Percentiles rank a stretch among this genome's conserved stretches.
Conservation (phyloP, 164 flowering plant genomes). For the Aristolochia fimbriata region DNA sequence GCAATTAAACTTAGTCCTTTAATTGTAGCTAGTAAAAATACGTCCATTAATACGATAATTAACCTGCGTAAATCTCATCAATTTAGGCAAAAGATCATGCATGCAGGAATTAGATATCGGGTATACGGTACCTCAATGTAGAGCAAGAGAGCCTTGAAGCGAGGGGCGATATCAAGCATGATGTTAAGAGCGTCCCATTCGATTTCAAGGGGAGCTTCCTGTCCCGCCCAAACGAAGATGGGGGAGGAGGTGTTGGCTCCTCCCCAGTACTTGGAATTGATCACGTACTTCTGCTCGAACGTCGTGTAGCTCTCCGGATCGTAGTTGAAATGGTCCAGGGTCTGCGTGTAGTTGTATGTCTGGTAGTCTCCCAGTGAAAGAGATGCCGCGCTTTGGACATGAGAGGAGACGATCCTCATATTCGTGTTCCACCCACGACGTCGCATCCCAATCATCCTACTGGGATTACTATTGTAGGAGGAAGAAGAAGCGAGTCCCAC, state of each 20-base stretch:
- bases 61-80: no score
- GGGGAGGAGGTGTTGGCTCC: conserved; percentile 34
- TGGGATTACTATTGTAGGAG: no score
- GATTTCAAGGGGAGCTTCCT: conserved; percentile 16
- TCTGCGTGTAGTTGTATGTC: conserved; percentile 18
- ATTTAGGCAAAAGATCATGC: no score
- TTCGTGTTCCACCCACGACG: no score
- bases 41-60: no score
- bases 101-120: no score
- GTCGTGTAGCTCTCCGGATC: conserved; percentile 24
- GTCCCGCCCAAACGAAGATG: conserved; percentile 33
- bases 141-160: conserved; percentile 37
- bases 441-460: no score
- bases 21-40: no score
- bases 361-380: not conserved
- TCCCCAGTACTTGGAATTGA: conserved; percentile 38
- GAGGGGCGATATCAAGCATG: conserved; percentile 25
- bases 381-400: no score
- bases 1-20: no score
- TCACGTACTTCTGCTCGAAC: conserved; percentile 35
- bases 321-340: conserved; percentile 24
- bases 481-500: no score
- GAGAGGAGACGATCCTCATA: no score
- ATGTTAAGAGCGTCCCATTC: conserved; percentile 17
- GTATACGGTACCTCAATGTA: conserved; percentile 62